Evolutionary conservation across 805 yeast genomes (phyloP).

Genomic region (Suhomyces pyralidae): DNA sequence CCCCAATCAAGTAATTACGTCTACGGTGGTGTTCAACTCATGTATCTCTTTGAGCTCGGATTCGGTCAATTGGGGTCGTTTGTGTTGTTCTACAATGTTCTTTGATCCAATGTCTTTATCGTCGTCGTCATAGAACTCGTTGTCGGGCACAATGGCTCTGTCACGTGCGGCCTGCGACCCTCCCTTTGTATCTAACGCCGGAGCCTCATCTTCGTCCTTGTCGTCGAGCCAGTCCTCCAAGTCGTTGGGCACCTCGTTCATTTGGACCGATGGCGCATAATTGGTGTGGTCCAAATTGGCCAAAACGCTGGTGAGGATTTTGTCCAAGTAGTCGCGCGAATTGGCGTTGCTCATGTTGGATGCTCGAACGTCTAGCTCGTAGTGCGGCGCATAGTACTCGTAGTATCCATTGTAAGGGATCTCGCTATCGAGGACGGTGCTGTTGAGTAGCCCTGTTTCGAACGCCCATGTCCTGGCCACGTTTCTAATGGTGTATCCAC

Average conservation of each 20-base stretch:
- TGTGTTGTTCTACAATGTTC: constrained; percentile 15
- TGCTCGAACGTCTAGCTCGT: constrained; percentile 26
- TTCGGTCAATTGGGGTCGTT: constrained; percentile 1
- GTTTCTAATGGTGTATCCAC: constrained; percentile 27
- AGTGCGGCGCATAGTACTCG: constrained; percentile 29
- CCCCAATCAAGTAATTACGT: background rate
- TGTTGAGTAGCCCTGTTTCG: constrained; percentile 24
- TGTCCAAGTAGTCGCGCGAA: constrained; percentile 25
- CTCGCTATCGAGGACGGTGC: constrained; percentile 20
- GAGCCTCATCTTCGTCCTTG: constrained; percentile 22
- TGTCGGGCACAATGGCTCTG: constrained; percentile 20
- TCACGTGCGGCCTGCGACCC: constrained; percentile 26
- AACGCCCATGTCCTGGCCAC: constrained; percentile 29
- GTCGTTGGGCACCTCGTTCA: constrained; percentile 26
- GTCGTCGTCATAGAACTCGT: constrained; percentile 23
- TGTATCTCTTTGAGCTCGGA: constrained; percentile 8
- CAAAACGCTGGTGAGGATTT: constrained; percentile 21
- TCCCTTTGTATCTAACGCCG: constrained; percentile 26
- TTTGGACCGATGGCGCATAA: constrained; percentile 27
- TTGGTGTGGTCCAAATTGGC: constrained; percentile 26
- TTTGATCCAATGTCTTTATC: constrained; percentile 24
- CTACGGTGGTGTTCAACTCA: constrained; percentile 2
- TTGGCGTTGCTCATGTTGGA: constrained; percentile 28
- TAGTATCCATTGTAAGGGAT: constrained; percentile 29
- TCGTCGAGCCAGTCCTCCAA: constrained; percentile 24